Evolutionary conservation across 192 early-diverging fungal genomes (phyloP).

Genomic region (Funneliformis mosseae): DNA sequence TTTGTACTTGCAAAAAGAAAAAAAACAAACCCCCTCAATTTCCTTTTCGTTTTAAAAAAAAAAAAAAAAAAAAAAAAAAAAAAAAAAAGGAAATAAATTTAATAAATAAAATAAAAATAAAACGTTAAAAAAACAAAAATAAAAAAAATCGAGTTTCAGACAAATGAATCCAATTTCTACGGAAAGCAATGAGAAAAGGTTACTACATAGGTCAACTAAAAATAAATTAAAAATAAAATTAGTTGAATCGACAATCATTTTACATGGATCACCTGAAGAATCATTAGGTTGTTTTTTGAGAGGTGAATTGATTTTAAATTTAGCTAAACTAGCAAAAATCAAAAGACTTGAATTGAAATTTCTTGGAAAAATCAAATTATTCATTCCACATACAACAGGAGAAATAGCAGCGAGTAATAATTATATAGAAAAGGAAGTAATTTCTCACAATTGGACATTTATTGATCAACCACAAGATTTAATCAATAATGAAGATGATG

Average conservation of each 20-base stretch:
- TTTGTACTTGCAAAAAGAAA: background rate
- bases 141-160: too few species aligned
- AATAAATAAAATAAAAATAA: too few species aligned
- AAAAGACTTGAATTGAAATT: conserved; percentile 19
- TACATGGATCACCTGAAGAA: conserved; percentile 4
- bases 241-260: conserved; percentile 5
- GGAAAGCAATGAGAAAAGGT: too few species aligned
- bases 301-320: conserved; percentile 21
- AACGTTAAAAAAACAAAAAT: too few species aligned
- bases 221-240: conserved; percentile 1
- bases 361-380: background rate
- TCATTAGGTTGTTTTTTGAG: conserved; percentile 17
- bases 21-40: too few species aligned
- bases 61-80: too few species aligned
- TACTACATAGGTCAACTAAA: background rate
- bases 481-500: background rate
- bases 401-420: background rate
- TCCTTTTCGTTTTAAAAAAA: too few species aligned
- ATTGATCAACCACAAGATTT: background rate
- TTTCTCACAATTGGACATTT: conserved; percentile 23
- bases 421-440: background rate
- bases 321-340: conserved; percentile 16
- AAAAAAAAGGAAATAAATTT: too few species aligned
- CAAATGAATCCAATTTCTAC: too few species aligned
- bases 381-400: background rate